Conservation (phyloP, 805 yeast species). For the Scheffersomyces ergatensis region DNA sequence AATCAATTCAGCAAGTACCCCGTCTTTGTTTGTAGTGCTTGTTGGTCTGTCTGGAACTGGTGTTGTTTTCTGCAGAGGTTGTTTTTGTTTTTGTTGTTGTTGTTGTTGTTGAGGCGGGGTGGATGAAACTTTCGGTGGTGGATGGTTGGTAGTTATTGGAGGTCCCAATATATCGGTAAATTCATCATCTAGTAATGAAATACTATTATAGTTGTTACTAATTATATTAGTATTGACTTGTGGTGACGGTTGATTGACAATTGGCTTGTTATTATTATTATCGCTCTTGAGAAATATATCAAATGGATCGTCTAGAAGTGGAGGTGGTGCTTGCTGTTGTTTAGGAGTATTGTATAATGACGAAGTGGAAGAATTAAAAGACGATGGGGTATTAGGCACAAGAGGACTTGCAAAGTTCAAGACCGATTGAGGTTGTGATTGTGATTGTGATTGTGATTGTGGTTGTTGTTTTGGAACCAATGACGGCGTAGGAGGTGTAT, state of each 20-base stretch:
- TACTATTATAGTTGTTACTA: too few species aligned
- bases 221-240: too few species aligned
- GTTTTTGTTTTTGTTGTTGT: not conserved
- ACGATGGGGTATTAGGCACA: not conserved
- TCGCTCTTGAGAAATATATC: slow-evolving; percentile 4
- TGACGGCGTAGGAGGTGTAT: not conserved
- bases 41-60: not conserved
- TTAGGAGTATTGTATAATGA: not conserved
- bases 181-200: slow-evolving; percentile 37
- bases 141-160: not conserved
- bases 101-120: not conserved
- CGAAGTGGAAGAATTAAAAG: slow-evolving; percentile 1
- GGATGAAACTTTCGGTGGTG: slow-evolving; percentile 2
- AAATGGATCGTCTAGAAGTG: slow-evolving; percentile 7
- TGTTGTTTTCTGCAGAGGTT: slow-evolving; percentile 9
- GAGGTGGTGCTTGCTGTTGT: not conserved
- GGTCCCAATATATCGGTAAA: slow-evolving; percentile 36
- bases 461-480: not conserved
- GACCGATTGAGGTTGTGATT: not conserved
- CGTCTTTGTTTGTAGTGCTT: slow-evolving; percentile 32
- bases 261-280: not conserved
- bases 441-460: too few species aligned
- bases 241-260: not conserved
- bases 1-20: slow-evolving; percentile 61
- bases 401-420: not conserved